phyloP scores from a whole-genome alignment of 805 yeast species.

The Ogataea dorogensis region DNA sequence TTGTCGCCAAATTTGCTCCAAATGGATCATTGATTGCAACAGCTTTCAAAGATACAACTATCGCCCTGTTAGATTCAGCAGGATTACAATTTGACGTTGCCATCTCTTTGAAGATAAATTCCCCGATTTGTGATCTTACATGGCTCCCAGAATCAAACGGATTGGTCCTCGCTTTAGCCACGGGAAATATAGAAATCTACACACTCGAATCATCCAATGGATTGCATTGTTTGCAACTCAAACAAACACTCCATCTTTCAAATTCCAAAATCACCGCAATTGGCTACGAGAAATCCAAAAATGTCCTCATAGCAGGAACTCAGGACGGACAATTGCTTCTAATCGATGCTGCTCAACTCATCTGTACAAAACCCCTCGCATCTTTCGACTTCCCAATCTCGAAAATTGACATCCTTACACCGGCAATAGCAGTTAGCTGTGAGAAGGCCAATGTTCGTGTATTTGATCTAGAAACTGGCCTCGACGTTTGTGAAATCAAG shows the following conservation, averaged over 20 bases:
- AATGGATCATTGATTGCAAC: conserved; percentile 42
- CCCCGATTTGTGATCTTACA: conserved; percentile 38
- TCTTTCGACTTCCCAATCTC: conserved; percentile 43
- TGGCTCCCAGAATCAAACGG: conserved; percentile 34
- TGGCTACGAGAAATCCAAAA: conserved; percentile 39
- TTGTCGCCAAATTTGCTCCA: conserved; percentile 36
- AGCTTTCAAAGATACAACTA: conserved; percentile 35
- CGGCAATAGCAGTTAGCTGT: conserved; percentile 40
- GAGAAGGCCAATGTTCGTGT: conserved; percentile 37
- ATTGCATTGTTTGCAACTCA: conserved; percentile 22
- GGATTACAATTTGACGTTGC: conserved; percentile 30
- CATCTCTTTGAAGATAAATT: conserved; percentile 20
- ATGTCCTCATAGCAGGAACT: conserved; percentile 41
- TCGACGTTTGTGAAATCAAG: conserved; percentile 31
- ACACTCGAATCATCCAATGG: conserved; percentile 14
- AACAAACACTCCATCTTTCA: conserved; percentile 26
- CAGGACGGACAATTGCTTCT: conserved; percentile 47
- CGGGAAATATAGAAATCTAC: conserved; percentile 38
- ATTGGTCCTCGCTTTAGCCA: conserved; percentile 37
- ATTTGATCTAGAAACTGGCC: conserved; percentile 30
- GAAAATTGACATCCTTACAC: conserved; percentile 32
- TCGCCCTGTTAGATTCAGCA: conserved; percentile 30
- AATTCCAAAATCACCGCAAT: conserved; percentile 39
- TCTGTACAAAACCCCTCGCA: conserved; percentile 33
- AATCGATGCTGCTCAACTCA: conserved; percentile 38